Base-by-base conservation (phyloP, 208 protist species). In the Leishmania guyanensis region DNA sequence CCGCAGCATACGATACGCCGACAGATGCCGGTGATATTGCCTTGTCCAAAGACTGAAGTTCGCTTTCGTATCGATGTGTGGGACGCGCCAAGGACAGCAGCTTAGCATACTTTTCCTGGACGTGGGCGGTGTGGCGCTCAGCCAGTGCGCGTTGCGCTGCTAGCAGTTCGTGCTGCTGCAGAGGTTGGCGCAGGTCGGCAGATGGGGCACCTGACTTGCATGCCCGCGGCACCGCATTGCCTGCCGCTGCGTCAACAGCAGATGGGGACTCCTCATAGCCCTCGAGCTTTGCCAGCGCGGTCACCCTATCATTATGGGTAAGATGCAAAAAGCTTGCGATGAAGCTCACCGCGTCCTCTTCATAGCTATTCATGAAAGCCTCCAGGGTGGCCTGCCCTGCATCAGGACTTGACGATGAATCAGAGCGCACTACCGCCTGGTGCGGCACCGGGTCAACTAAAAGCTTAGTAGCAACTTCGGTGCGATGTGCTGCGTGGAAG, bases 281-380 rank as follows among this genome's bases (percentile, higher is more conserved):
- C 54, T 85, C 82, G 1, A 86, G 51, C 54, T 77, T 43, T 2
- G 54, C 72, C n/a, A 86, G 54, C 36, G 73, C 78, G 17, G 56
- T 73, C 20, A 76, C 9, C 33, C 78, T 78, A 26, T 86, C 83
- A 16, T 77, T 48, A 29, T 22, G 46, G 20, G 78, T 86, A 0
- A 86, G 79, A 3, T 80, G 72, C 5, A 78, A 75, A 46, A 89
- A 89, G 56, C 74, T 73, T 8, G 79, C 50, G 2, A 83, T 43
- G 75, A 89, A 81, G 17, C 64, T 69, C 5, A 79, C 51, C 0
- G 78, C 82, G 17, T 81, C 76, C 46, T 89, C 86, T 64, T 89
- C 80, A 26, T 10, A 77, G 17, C 68, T 78, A 33, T 81, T 77
- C 58, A 87, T 33, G 60, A 89, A 89, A 0, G 80, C 86, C 51